These are phyloP conservation scores for Crataegus laevigata DNA, from an alignment of 306 rosid genomes.

Conservation along the genomic window DNA sequence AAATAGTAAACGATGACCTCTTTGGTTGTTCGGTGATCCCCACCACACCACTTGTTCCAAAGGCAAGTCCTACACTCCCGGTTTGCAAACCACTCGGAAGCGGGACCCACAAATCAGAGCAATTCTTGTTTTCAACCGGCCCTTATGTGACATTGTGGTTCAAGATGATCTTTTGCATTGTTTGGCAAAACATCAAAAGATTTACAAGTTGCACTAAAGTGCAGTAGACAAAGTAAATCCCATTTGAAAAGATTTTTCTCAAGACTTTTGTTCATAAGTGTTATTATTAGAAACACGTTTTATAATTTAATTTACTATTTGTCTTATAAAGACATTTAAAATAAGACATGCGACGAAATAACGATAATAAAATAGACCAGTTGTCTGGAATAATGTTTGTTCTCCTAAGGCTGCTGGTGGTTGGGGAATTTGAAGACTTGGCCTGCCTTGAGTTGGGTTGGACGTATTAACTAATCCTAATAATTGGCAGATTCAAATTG, in stretches of 20 bases:
- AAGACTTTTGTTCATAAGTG: background rate
- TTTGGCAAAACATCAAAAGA: too few species aligned
- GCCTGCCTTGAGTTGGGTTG: too few species aligned
- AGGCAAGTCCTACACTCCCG: background rate
- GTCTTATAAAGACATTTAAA: too few species aligned
- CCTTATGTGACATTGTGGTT: background rate
- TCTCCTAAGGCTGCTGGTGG: too few species aligned
- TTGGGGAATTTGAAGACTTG: too few species aligned
- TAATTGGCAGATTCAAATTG: too few species aligned
- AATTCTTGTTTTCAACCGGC: background rate
- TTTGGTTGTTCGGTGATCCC: background rate
- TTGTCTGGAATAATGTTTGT: too few species aligned
- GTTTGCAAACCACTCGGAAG: background rate
- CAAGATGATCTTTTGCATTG: background rate
- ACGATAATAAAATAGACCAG: too few species aligned
- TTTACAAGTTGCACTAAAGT: background rate
- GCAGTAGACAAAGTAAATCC: too few species aligned
- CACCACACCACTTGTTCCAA: background rate
- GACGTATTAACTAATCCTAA: too few species aligned
- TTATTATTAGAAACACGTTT: background rate
- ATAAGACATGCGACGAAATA: too few species aligned
- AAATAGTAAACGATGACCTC: conserved; percentile 5
- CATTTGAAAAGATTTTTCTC: background rate
- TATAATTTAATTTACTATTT: too few species aligned
- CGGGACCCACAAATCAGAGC: background rate